Conservation (phyloP, 176 grass and related monocot species). For the Carex littledalei region DNA sequence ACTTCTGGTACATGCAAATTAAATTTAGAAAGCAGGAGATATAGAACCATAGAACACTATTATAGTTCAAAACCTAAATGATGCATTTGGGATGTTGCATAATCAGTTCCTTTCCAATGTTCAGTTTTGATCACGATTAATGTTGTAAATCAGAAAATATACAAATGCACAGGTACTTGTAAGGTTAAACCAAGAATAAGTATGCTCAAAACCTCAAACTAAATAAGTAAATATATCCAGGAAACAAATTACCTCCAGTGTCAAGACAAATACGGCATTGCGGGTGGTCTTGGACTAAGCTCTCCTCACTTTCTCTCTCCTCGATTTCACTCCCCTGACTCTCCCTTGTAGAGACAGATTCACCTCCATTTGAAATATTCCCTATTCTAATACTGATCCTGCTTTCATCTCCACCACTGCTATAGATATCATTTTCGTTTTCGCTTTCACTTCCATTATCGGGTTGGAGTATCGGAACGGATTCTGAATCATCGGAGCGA, state of each 20-base stretch:
- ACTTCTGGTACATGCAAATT: background rate
- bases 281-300: constrained; percentile 46
- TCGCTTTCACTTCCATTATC: background rate
- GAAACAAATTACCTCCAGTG: constrained; percentile 53
- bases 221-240: background rate
- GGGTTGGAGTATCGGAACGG: constrained; percentile 11
- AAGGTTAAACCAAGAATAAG: background rate
- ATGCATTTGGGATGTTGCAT: background rate
- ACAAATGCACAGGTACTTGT: background rate
- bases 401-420: background rate
- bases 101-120: background rate
- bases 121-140: background rate
- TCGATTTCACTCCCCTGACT: background rate
- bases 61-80: background rate
- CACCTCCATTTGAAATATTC: background rate
- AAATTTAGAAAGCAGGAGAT: background rate
- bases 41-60: background rate
- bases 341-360: background rate
- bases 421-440: background rate
- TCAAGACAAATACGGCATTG: constrained; percentile 97
- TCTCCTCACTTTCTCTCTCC: constrained; percentile 17
- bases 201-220: background rate
- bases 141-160: background rate
- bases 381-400: constrained; percentile 8
- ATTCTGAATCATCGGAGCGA: constrained; percentile 1